These are phyloP conservation scores for Kodamaea derodonti DNA, from an alignment of 1,139 yeast species.

Conservation along the genomic window DNA sequence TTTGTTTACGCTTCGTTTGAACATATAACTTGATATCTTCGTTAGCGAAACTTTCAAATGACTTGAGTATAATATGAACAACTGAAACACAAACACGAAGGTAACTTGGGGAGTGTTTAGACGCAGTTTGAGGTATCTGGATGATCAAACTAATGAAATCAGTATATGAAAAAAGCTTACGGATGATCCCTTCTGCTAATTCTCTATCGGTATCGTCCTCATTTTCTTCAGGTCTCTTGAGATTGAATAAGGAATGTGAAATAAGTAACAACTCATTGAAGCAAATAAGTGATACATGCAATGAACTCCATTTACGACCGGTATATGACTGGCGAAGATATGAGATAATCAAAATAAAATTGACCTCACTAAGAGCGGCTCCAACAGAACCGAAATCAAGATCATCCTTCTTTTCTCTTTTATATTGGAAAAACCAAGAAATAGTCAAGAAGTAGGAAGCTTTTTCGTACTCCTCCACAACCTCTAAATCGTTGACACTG, in stretches of 20 bases:
- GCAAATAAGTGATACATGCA: conserved; percentile 70
- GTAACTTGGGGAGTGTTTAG: conserved; percentile 61
- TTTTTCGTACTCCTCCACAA: conserved; percentile 34
- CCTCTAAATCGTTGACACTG: conserved; percentile 37
- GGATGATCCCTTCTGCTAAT: conserved; percentile 44
- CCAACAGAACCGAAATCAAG: conserved; percentile 62
- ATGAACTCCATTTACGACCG: conserved; percentile 49
- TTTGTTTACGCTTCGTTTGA: conserved; percentile 38
- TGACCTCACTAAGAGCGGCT: conserved; percentile 61
- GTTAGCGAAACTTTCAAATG: conserved; percentile 63
- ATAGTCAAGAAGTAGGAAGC: conserved; percentile 55
- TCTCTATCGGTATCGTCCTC: conserved; percentile 48
- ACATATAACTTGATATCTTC: conserved; percentile 59
- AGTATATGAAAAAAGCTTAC: conserved; percentile 58
- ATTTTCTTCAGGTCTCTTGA: conserved; percentile 45
- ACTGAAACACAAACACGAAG: conserved; percentile 62
- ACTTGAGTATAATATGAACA: conserved; percentile 62
- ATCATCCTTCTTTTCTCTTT: conserved; percentile 16
- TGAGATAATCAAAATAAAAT: conserved; percentile 57
- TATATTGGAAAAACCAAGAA: conserved; percentile 63
- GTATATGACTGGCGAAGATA: conserved; percentile 53
- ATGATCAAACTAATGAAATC: conserved; percentile 58
- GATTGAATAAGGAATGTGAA: conserved; percentile 47
- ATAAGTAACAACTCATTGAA: conserved; percentile 62
- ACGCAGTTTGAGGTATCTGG: conserved; percentile 61